Evolutionary conservation across 2,329 filamentous ascomycete genomes (phyloP).

Genomic region (Fusarium torreyae): DNA sequence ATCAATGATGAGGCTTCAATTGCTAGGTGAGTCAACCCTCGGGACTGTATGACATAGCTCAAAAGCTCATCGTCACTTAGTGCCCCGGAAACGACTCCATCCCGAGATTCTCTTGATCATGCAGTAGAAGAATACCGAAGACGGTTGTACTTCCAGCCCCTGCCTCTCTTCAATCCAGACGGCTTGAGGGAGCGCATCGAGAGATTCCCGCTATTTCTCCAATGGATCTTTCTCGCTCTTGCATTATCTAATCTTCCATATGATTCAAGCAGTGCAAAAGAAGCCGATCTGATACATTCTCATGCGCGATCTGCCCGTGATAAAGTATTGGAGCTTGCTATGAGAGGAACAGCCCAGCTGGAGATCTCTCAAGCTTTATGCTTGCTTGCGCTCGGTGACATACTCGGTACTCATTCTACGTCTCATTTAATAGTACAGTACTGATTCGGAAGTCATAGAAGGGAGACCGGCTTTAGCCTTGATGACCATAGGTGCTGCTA

Average conservation of each 20-base stretch:
- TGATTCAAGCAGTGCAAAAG: constrained; percentile 28
- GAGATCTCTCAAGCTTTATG: constrained; percentile 35
- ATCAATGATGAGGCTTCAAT: not conserved
- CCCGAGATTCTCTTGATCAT: constrained; percentile 15
- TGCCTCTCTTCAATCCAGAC: constrained; percentile 37
- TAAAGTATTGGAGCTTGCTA: constrained; percentile 26
- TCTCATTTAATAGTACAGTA: rapidly evolving
- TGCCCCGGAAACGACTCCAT: constrained; percentile 6
- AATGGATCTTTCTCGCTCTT: constrained; percentile 39
- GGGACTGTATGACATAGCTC: rapidly evolving
- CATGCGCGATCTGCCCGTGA: constrained; percentile 26
- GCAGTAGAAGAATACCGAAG: constrained; percentile 34
- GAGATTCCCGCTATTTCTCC: constrained; percentile 24
- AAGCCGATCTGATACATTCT: constrained; percentile 28
- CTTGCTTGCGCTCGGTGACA: constrained; percentile 20
- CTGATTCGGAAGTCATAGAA: not conserved
- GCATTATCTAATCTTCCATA: constrained; percentile 19
- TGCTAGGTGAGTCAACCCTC: not conserved
- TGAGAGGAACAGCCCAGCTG: constrained; percentile 30
- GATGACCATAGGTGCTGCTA: constrained; percentile 43
- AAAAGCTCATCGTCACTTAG: not conserved
- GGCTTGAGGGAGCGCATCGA: constrained; percentile 9
- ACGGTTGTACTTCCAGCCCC: constrained; percentile 43
- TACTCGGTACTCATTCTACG: constrained; percentile 6
- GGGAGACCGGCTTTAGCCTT: constrained; percentile 37